Percentiles rank a stretch among this genome's conserved stretches.
Evolutionary conservation across 352 stramenopile species (phyloP).

Genomic region (Blastocystis sp.): DNA sequence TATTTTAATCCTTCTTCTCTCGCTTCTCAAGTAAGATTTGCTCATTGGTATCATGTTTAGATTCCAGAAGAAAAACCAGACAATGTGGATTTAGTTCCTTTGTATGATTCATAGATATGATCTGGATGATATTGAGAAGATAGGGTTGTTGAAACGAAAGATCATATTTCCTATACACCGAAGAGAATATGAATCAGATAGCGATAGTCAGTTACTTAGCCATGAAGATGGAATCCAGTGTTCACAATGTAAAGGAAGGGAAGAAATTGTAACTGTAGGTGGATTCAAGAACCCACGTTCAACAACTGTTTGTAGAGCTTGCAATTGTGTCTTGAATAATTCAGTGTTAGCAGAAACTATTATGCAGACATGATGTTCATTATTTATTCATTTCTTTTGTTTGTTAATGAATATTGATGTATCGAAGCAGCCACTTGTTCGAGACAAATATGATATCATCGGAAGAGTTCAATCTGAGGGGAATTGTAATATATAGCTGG

Average conservation of each 20-base stretch:
- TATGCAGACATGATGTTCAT: background rate
- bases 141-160: slow-evolving; percentile 14
- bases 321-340: slow-evolving; percentile 50
- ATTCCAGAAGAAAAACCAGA: background rate
- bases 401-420: slow-evolving; percentile 24
- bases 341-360: background rate
- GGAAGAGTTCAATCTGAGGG: background rate
- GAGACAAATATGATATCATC: slow-evolving; percentile 49
- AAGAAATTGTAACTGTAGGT: background rate
- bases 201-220: background rate
- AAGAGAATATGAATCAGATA: background rate
- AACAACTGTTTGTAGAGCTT: slow-evolving; percentile 30
- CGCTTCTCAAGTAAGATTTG: slow-evolving; percentile 3
- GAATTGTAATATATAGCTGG: slow-evolving; percentile 79
- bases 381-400: background rate
- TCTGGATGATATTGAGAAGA: slow-evolving; percentile 44
- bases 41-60: background rate
- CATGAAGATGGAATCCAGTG: background rate
- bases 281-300: slow-evolving; percentile 27
- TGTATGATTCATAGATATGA: slow-evolving; percentile 21
- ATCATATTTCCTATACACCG: background rate
- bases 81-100: background rate
- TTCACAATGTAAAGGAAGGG: background rate
- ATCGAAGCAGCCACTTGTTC: background rate
- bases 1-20: slow-evolving; percentile 26